Conservation (phyloP, 495 filamentous ascomycete species). For the Cercophora newfieldiana region DNA sequence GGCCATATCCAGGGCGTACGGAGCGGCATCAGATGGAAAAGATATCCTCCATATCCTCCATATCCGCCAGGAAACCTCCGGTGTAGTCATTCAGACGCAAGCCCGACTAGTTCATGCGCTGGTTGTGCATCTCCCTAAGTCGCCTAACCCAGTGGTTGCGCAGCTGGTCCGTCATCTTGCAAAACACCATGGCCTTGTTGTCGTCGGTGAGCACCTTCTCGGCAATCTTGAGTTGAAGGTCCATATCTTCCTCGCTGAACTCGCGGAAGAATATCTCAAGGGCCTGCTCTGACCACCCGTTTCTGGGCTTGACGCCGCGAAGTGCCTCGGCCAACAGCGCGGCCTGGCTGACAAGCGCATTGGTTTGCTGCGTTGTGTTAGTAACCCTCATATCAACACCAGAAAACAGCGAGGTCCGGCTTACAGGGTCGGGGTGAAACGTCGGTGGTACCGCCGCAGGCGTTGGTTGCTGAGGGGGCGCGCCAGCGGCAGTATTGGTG, state of each 20-base stretch:
- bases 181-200: conserved; percentile 55
- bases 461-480: not conserved
- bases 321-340: conserved; percentile 36
- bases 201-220: conserved; percentile 54
- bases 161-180: conserved; percentile 49
- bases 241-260: conserved; percentile 48
- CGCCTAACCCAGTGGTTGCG: conserved; percentile 50
- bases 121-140: conserved; percentile 48
- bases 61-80: not conserved
- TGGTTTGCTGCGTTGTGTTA: not conserved
- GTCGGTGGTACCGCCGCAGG: conserved; percentile 7
- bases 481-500: conserved; percentile 1
- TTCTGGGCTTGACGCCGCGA: conserved; percentile 22
- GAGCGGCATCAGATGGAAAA: not conserved
- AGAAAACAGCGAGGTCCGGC: not conserved
- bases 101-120: conserved; percentile 29
- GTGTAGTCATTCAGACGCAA: not conserved
- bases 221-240: conserved; percentile 53
- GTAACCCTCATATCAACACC: not conserved
- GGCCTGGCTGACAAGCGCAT: not conserved
- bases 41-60: not conserved
- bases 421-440: conserved; percentile 2
- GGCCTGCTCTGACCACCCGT: conserved; percentile 49
- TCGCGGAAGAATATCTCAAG: conserved; percentile 53
- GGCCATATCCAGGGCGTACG: not conserved